phyloP scores from a whole-genome alignment of 2,329 filamentous ascomycete species.

The Exophiala dermatitidis region DNA sequence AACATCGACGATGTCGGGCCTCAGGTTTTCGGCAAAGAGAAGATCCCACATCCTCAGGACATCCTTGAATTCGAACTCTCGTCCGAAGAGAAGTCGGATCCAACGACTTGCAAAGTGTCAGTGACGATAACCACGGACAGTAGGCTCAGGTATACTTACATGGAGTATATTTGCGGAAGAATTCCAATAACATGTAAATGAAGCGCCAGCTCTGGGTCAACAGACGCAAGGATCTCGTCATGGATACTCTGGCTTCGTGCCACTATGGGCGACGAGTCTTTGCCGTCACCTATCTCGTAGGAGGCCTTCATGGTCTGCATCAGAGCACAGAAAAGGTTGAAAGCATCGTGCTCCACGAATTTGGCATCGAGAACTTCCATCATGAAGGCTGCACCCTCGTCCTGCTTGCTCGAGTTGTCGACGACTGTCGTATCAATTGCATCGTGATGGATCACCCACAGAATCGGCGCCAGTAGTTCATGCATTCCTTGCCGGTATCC shows the following conservation, averaged over 20 bases:
- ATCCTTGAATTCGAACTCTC: conserved; percentile 85
- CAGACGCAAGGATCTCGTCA: conserved; percentile 65
- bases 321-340: conserved; percentile 72
- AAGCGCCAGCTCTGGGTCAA: conserved; percentile 74
- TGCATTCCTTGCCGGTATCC: conserved; percentile 99
- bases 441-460: conserved; percentile 78
- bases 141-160: conserved; percentile 48
- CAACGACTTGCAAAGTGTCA: conserved; percentile 57
- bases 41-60: conserved; percentile 83
- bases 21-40: conserved; percentile 78
- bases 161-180: conserved; percentile 91
- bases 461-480: conserved; percentile 80
- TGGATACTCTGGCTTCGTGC: conserved; percentile 81
- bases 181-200: conserved; percentile 81
- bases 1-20: conserved; percentile 72
- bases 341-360: conserved; percentile 85
- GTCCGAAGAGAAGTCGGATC: conserved; percentile 85
- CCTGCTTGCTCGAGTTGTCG: conserved; percentile 38
- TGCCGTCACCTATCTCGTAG: conserved; percentile 62
- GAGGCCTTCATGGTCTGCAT: conserved; percentile 85
- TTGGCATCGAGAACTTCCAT: conserved; percentile 60
- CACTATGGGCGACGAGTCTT: conserved; percentile 63
- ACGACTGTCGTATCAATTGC: conserved; percentile 52
- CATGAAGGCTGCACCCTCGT: conserved; percentile 42
- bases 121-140: not conserved